Base-by-base conservation (phyloP, 371 early-diverging fungal species). In the Mucor velutinosus region DNA sequence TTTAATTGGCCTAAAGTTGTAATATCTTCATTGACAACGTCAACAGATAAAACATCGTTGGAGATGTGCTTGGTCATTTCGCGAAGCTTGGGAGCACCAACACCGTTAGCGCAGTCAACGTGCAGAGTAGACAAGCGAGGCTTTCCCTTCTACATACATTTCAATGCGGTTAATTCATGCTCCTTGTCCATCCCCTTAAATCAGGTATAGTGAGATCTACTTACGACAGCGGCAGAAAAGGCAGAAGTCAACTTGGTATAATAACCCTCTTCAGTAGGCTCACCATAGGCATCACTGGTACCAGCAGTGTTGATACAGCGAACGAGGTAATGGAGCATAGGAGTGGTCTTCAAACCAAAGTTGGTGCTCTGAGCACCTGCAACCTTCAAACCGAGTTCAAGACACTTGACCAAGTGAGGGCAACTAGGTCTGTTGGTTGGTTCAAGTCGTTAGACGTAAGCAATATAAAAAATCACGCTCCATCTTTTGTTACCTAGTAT, bases 41-140 rank as follows among this genome's bases (percentile, higher is more conserved):
- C 76, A 64, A 93, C 86, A 55, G 83, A 60, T 15, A 95, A 72
- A 59, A 87, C 64, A 60, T 92, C 87, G 33, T 83, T 75, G n/a
- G 89, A 88, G 55, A 97, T 76, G 63, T 78, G 74, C 53, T 86
- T 76, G 25, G 84, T 73, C 35, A 99, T 82, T 74, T 93, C 91
- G 60, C 84, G 86, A 69, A 97, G 85, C 75, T 95, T 94, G 60
- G 93, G 93, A n/a, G 95, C 97, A 66, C 98, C 99, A 33, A 99
- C 94, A 55, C 99, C 99, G 71, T 99, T 97, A 25, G 97, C 99
- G 58, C 95, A 91, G 72, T 99, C 99, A 51, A 98, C 89, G 56
- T 83, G 74, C 57, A 98, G 82, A 33, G 88, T 72, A 21, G 96
- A 86, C 45, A 88, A 81, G 55, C 76, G 82, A 51, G 89, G 79